Percentiles rank a stretch among this genome's conserved stretches.
Conservation (phyloP, 257 asterid species). For the Plantago ovata region DNA sequence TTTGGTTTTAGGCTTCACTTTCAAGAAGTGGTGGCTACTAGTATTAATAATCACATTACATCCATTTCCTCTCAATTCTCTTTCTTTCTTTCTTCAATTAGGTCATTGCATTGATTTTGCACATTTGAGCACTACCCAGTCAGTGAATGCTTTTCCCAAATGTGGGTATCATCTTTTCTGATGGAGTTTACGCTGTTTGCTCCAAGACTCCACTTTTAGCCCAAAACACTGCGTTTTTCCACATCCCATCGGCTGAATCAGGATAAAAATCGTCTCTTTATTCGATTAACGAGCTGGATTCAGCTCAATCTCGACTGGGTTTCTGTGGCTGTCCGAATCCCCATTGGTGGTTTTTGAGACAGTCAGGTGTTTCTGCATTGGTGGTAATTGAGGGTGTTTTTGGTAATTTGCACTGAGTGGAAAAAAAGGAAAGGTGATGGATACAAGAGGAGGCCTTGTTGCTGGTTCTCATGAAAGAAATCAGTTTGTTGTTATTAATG, state of each 20-base stretch:
- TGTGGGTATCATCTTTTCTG: constrained; percentile 30
- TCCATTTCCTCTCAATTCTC: not conserved
- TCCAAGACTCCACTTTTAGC: constrained; percentile 37
- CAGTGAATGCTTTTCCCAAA: constrained; percentile 32
- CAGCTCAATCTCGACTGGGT: constrained; percentile 23
- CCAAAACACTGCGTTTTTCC: constrained; percentile 26
- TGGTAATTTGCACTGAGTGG: not conserved
- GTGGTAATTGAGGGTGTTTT: constrained; percentile 27
- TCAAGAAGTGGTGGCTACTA: constrained; percentile 17
- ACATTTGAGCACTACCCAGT: not conserved
- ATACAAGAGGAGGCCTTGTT: constrained; percentile 76
- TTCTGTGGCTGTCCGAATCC: constrained; percentile 14
- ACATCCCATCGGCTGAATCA: constrained; percentile 29
- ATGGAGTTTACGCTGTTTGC: constrained; percentile 38
- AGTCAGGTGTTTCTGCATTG: not conserved
- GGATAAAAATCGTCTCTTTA: constrained; percentile 7
- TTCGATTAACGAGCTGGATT: constrained; percentile 3
- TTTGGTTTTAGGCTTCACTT: constrained; percentile 30
- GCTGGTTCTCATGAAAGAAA: constrained; percentile 89
- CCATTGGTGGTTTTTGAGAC: not conserved
- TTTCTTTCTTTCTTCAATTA: constrained; percentile 24
- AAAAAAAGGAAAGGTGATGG: constrained; percentile 43
- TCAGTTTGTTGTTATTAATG: constrained; percentile 71
- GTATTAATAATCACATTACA: too few relatives aligned
- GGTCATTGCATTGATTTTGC: constrained; percentile 13